Base-by-base conservation (phyloP, 2,329 filamentous ascomycete species). In the Colletotrichum shisoi region DNA sequence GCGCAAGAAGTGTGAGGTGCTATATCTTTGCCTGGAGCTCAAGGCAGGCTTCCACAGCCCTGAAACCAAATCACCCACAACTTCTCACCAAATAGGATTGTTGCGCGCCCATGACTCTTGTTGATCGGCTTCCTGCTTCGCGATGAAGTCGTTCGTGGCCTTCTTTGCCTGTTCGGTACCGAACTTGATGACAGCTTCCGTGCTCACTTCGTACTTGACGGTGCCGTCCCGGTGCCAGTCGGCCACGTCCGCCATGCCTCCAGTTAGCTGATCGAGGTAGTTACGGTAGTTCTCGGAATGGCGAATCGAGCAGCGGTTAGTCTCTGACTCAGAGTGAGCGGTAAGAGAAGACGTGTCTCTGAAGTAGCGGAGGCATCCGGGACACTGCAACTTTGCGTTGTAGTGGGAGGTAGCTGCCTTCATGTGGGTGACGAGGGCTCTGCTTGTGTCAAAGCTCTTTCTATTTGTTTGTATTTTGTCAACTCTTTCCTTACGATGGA, bases 281-380 rank as follows among this genome's bases (percentile, higher is more conserved):
- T 71, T 69, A 24, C 75, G 72, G 64, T 77, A 85, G 15, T 77
- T 73, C 12, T 78, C 73, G 0, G 78, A 76, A 3, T 80, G 71
- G 4, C 81, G 79, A 31, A 86, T 77, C 7, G 73, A 73, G 74
- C 84, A 85, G 21, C 74, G 75, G 40, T 67, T 71, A 3, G 77
- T 76, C 60, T 77, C 79, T 1, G 80, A 77, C 70, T 87, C 84
- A 24, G 78, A 79, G 68, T 87, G 85, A 53, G 79, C 76, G 3
- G 81, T 78, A 39, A 86, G 78, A 2, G 81, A 77, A 17, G 78
- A 73, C 21, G 81, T 73, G 2, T 76, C 77, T 8, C 74, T 73
- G 71, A 84, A 87, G 8, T 71, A 72, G 2, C 72, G 73, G 13
- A 74, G 72, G 70, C 85, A 87, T 52, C 73, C 75, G 0, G 82